Base-by-base conservation (phyloP, 2,329 filamentous ascomycete genomes). In the Calonectria pauciramosa region DNA sequence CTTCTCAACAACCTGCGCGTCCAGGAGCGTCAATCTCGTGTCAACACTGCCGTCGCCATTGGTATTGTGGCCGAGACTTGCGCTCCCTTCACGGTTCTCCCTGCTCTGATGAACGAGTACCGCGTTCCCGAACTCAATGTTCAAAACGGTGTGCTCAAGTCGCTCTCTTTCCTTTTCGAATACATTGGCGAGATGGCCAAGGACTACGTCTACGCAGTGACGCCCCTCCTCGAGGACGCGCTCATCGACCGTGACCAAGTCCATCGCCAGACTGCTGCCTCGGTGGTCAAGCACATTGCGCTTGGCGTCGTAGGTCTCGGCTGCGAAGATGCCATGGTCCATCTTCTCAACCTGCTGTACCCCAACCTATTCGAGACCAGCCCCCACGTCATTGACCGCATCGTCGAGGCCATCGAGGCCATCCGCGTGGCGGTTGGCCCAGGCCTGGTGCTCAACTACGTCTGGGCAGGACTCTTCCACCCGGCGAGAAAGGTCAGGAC, bases 131-230 rank as follows among this genome's bases (percentile, higher is more conserved):
- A 99, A 86, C 93, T 99, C 79, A 99, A 99, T 84, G 97, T 99
- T 32, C 97, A 99, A 85, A 99, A 99, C 80, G 97, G 97, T 87
- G 97, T 99, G 41, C 93, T 99, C 83, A 99, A 99, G 86, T 96
- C 96, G 7, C 90, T 99, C 68, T 97, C 95, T 9, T 99, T 99
- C 90, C 90, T 99, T 75, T 99, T 99, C 83, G 97, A 99, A 84
- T 99, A 99, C 86, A 99, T 99, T 84, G 97, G 97, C 77, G 97
- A 99, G 86, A 99, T 99, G 97, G 95, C 96, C 77, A 99, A 99
- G 87, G 97, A 99, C 86, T 99, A 99, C 84, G 97, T 99, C 83
- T 99, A 99, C 83, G 97, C 97, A 23, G 96, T 99, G 41, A 98
- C 96, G 2, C 97, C 97, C 9, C 89, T 99, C 13, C 93, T 99